A percentile compares a stretch with the other conserved stretches of the same genome.
These are phyloP conservation scores for Podospora comata DNA, from an alignment of 495 filamentous ascomycete genomes.

Conservation along the genomic window DNA sequence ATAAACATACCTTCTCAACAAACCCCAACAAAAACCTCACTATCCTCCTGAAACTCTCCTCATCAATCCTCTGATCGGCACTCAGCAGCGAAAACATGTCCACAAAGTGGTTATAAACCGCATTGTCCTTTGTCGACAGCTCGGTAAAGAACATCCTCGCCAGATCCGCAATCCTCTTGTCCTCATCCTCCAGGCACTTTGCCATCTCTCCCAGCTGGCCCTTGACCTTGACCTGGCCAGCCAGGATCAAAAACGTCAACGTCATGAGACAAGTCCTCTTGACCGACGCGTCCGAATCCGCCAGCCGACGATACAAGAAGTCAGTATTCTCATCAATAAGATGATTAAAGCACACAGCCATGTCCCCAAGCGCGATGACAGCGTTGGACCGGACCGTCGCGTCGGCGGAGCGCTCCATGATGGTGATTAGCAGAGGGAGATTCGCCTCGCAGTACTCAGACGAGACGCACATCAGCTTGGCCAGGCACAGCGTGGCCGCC, in stretches of 20 bases:
- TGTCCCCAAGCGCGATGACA: slow-evolving; percentile 94
- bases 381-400: slow-evolving; percentile 91
- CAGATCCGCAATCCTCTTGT: slow-evolving; percentile 89
- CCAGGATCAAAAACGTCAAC: slow-evolving; percentile 93
- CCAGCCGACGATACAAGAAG: slow-evolving; percentile 90
- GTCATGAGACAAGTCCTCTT: slow-evolving; percentile 99
- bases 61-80: slow-evolving; percentile 74
- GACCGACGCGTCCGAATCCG: slow-evolving; percentile 81
- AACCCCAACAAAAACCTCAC: slow-evolving; percentile 91
- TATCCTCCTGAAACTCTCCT: slow-evolving; percentile 78
- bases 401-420: slow-evolving; percentile 88
- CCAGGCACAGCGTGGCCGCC: slow-evolving; percentile 91
- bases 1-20: slow-evolving; percentile 80
- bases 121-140: slow-evolving; percentile 95
- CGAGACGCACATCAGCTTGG: slow-evolving; percentile 96
- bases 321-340: slow-evolving; percentile 99
- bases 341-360: slow-evolving; percentile 99
- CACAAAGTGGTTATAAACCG: slow-evolving; percentile 98
- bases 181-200: slow-evolving; percentile 92
- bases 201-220: slow-evolving; percentile 99
- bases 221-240: slow-evolving; percentile 99
- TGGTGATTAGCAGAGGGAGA: slow-evolving; percentile 91
- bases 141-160: slow-evolving; percentile 98
- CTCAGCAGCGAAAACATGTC: slow-evolving; percentile 96
- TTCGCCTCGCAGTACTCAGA: slow-evolving; percentile 94